These are phyloP conservation scores for Nigrospora oryzae DNA, from an alignment of 2,329 filamentous ascomycete species.

Conservation along the genomic window DNA sequence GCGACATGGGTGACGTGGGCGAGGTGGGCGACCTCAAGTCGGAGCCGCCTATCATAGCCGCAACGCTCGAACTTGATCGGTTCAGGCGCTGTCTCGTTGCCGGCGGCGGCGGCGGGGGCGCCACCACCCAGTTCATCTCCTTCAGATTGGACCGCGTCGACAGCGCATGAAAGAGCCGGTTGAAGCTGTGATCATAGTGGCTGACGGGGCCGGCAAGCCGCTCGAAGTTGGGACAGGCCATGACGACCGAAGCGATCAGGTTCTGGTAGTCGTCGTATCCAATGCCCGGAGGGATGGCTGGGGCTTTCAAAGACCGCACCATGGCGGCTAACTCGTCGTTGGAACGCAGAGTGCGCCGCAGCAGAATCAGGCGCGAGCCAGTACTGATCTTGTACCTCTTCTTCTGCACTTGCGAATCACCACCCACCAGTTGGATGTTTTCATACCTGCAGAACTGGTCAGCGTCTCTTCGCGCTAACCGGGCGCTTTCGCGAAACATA, in stretches of 20 bases:
- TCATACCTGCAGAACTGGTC: conserved; percentile 34
- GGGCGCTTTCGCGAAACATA: conserved; percentile 23
- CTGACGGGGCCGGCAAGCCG: conserved; percentile 45
- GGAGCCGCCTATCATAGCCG: conserved; percentile 11
- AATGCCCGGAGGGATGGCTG: conserved; percentile 31
- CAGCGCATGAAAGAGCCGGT: conserved; percentile 48
- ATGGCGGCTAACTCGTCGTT: conserved; percentile 43
- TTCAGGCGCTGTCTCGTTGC: conserved; percentile 25
- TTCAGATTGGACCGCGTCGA: conserved; percentile 46
- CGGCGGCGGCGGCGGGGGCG: conserved; percentile 26
- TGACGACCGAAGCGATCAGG: conserved; percentile 50
- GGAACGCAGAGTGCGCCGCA: conserved; percentile 48
- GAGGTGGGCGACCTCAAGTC: conserved; percentile 16
- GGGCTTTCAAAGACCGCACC: conserved; percentile 50
- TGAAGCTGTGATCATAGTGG: conserved; percentile 46
- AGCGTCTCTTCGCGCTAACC: background rate
- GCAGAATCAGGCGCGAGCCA: conserved; percentile 44
- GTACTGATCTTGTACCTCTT: conserved; percentile 47
- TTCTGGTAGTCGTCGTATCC: conserved; percentile 44
- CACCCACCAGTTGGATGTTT: conserved; percentile 49
- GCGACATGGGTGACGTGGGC: conserved; percentile 21
- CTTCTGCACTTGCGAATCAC: conserved; percentile 45
- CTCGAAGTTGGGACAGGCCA: conserved; percentile 59
- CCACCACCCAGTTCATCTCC: conserved; percentile 52
- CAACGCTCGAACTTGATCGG: conserved; percentile 12